Conservation (phyloP, 805 yeast species). For the Tetrapisispora phaffii region DNA sequence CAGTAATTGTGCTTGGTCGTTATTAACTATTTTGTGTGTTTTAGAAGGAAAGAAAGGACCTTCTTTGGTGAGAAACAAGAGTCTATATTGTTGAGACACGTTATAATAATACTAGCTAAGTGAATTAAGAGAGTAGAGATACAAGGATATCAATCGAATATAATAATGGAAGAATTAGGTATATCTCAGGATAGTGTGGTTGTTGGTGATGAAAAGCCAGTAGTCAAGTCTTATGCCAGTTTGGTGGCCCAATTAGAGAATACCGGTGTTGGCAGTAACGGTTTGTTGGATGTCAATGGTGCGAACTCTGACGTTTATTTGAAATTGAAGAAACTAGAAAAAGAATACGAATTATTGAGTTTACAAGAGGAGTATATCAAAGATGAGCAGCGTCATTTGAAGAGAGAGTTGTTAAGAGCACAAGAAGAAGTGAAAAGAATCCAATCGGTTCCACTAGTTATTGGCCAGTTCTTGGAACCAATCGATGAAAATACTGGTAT, state of each 20-base stretch:
- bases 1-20: no score
- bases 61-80: no score
- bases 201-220: slow-evolving; percentile 27
- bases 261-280: slow-evolving; percentile 9
- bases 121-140: no score
- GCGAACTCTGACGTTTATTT: slow-evolving; percentile 61
- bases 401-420: slow-evolving; percentile 88
- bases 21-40: no score
- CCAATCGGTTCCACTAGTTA: slow-evolving; percentile 93
- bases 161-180: slow-evolving; percentile 54
- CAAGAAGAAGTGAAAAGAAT: slow-evolving; percentile 98
- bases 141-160: neutral
- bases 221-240: slow-evolving; percentile 25
- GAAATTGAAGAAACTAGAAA: slow-evolving; percentile 77
- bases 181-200: slow-evolving; percentile 31
- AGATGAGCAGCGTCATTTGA: slow-evolving; percentile 94
- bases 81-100: no score
- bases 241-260: slow-evolving; percentile 24
- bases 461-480: slow-evolving; percentile 96
- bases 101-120: no score
- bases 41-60: no score
- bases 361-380: slow-evolving; percentile 95
- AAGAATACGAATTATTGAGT: slow-evolving; percentile 72
- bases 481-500: slow-evolving; percentile 95
- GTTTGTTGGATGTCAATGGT: slow-evolving; percentile 7